Percentiles rank a stretch among this genome's conserved stretches.
Conservation (phyloP, 345 rosid species). For the Isatis tinctoria region DNA sequence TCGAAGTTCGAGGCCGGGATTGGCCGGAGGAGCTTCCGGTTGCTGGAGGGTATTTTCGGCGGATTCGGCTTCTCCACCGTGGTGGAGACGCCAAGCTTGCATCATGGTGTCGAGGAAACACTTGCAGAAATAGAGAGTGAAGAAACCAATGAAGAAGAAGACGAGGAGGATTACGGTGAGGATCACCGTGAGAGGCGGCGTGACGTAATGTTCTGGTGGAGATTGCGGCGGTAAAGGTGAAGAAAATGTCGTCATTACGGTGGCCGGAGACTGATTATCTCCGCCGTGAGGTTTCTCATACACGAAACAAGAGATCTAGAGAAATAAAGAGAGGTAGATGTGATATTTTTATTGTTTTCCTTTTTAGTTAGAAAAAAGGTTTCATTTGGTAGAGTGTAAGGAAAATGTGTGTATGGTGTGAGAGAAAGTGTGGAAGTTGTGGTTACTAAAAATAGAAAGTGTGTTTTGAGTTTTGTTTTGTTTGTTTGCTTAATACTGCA, state of each 20-base stretch:
- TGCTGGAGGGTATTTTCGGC: conserved; percentile 20
- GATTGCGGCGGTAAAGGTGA: neutral
- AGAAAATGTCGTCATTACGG: conserved; percentile 37
- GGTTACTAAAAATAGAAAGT: conserved; percentile 27
- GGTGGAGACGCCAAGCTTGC: conserved; percentile 37
- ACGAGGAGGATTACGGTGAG: conserved; percentile 51
- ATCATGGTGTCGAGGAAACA: conserved; percentile 50
- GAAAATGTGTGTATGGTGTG: neutral
- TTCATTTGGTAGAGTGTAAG: conserved; percentile 7
- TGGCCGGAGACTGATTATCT: conserved; percentile 50
- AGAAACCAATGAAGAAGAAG: conserved; percentile 58
- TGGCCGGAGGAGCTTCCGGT: neutral
- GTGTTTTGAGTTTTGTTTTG: conserved; percentile 9
- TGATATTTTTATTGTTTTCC: neutral
- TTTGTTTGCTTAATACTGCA: neutral
- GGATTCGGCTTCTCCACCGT: conserved; percentile 17
- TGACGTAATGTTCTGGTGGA: neutral
- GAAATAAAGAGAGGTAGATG: neutral
- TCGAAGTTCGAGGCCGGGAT: conserved; percentile 54
- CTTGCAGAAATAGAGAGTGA: conserved; percentile 55
- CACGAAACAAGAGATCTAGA: neutral
- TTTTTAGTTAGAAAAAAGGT: neutral
- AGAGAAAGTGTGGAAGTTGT: conserved; percentile 1
- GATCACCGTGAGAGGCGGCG: conserved; percentile 48
- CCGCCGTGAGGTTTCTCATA: conserved; percentile 48